Evolutionary conservation across 768 basidiomycete species (phyloP).

Genomic region (Brasilioporus rufonigricans): DNA sequence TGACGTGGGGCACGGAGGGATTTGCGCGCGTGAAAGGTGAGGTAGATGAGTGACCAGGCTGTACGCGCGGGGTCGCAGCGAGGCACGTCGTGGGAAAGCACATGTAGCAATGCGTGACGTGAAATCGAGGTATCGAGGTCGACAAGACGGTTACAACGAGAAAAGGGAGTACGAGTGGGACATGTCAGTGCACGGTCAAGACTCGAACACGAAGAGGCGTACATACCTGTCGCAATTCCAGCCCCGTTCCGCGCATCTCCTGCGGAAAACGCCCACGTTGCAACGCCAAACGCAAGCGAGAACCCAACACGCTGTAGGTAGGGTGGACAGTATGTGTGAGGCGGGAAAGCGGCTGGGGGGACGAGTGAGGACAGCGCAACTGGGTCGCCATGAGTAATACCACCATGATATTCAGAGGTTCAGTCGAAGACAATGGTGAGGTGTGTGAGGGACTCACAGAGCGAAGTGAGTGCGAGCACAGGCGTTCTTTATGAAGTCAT

Average conservation of each 20-base stretch:
- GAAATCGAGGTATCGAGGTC: too few relatives aligned
- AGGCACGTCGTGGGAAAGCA: too few relatives aligned
- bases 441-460: slow-evolving; percentile 29
- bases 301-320: slow-evolving; percentile 45
- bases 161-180: too few relatives aligned
- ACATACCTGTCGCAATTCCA: slow-evolving; percentile 38
- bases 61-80: neutral
- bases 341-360: slow-evolving; percentile 32
- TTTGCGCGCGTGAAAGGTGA: slow-evolving; percentile 38
- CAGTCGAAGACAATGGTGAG: neutral
- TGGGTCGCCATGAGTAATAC: slow-evolving; percentile 13
- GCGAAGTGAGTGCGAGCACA: slow-evolving; percentile 30
- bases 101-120: too few relatives aligned
- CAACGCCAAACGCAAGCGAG: slow-evolving; percentile 41
- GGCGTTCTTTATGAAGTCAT: slow-evolving; percentile 23
- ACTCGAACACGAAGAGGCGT: too few relatives aligned
- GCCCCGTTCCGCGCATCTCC: slow-evolving; percentile 45
- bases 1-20: slow-evolving; percentile 33
- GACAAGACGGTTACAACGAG: too few relatives aligned
- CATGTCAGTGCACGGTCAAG: too few relatives aligned
- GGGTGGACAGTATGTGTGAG: slow-evolving; percentile 36
- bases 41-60: slow-evolving; percentile 48
- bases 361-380: slow-evolving; percentile 37
- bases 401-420: neutral
- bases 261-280: slow-evolving; percentile 40